Conservation (phyloP, 176 grass and related monocot genomes). For the Triticum monococcum region DNA sequence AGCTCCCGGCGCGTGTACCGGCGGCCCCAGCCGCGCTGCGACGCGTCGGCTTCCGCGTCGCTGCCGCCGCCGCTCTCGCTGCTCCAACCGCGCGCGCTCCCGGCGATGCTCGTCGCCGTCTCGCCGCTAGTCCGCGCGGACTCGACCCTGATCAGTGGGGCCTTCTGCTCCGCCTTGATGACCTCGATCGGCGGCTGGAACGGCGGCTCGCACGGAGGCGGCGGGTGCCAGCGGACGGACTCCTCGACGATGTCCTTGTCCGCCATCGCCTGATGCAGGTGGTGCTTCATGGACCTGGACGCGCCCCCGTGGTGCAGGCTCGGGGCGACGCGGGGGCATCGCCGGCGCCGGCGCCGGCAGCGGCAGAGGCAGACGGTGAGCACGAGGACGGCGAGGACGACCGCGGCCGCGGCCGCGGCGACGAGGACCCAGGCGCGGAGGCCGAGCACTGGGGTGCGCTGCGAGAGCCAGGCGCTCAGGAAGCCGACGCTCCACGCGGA, state of each 20-base stretch:
- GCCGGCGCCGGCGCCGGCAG: conserved; percentile 43
- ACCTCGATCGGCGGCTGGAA: conserved; percentile 54
- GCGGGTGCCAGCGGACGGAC: conserved; percentile 39
- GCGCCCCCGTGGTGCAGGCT: neutral
- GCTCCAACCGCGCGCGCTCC: conserved; percentile 25
- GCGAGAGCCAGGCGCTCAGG: conserved; percentile 55
- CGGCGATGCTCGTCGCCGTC: conserved; percentile 35
- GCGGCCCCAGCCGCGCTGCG: conserved; percentile 69
- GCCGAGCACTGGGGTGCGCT: conserved; percentile 77
- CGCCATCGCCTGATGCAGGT: conserved; percentile 40
- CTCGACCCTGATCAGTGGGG: conserved; percentile 29
- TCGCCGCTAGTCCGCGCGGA: conserved; percentile 33
- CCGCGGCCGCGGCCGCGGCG: conserved; percentile 42
- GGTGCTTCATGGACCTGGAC: conserved; percentile 39
- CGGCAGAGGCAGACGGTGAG: conserved; percentile 54
- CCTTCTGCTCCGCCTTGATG: conserved; percentile 52
- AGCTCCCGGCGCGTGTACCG: conserved; percentile 67
- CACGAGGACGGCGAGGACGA: conserved; percentile 38
- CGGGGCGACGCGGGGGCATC: conserved; percentile 23
- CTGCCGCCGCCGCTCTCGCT: conserved; percentile 14
- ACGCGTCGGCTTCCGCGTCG: conserved; percentile 47
- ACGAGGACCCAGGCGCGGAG: conserved; percentile 66
- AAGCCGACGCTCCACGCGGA: conserved; percentile 47
- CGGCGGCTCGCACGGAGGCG: conserved; percentile 11
- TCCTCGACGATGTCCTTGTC: conserved; percentile 53